Evolutionary conservation across 257 asterid genomes (phyloP), one percentile per base, ranked within the genome.

Genomic region (Pogostemon cablin): DNA sequence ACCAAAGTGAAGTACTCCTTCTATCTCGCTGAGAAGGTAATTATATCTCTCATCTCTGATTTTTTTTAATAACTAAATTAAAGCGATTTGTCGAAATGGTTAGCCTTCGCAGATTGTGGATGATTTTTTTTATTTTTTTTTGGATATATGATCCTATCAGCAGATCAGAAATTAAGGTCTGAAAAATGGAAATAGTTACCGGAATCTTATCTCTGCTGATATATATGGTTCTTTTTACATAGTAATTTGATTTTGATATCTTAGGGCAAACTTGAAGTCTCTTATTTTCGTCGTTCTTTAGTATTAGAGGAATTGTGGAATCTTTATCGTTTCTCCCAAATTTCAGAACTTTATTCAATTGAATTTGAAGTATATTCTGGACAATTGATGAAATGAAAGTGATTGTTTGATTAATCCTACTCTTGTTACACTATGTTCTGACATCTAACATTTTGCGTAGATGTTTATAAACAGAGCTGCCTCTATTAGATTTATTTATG

Each of bases 1-100:
- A 81, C 74, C 81, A 89, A 89, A 77, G 43, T 85, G 68, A 86
- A 83, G 35, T 92, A 92, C 72, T 84, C 96, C 52, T 60, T 81
- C 61, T 69, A 82, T 67, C 78, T 86, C 72, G 79, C 81, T 70
- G 68, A 76, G 65, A 87, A 86, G 96, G 98, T 89, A 66, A 68
- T 43, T 46, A 7, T 34, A 17, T 61, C 25, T 17, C 0, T 47
- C 42, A 39, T 17, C 7, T 62, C 20, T 10, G 2, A 5, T 37
- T 72, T 48, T 72, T 9, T 64, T 44, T 43, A 4, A 47, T 54
- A 9, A 1, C 4, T 7, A 5, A 35, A 17, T 20, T 6, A 35
- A 53, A 43, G 2, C 53, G 68, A 35, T 41, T 11, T 37, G 7
- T 9, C 25, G 43, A 67, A 68, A 48, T 64, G 42, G 6, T 12